Evolutionary conservation across 2,329 filamentous ascomycete genomes (phyloP).

Genomic region (Coleophoma cylindrospora): DNA sequence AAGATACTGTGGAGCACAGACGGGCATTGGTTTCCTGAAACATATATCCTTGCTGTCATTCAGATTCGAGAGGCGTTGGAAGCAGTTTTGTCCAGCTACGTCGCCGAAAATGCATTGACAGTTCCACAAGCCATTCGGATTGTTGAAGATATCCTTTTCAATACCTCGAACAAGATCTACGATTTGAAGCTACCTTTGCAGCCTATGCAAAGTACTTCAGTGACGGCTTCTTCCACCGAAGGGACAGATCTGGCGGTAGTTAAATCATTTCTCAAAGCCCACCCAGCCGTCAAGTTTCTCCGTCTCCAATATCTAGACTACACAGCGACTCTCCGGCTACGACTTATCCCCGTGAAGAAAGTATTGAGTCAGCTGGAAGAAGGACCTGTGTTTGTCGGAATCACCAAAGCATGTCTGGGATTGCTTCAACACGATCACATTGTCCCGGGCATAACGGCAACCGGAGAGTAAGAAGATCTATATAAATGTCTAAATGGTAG

Average conservation of each 20-base stretch:
- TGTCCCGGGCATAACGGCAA: constrained; percentile 47
- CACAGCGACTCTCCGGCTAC: constrained; percentile 61
- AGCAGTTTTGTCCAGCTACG: constrained; percentile 62
- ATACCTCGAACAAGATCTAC: constrained; percentile 74
- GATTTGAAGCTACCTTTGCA: constrained; percentile 45
- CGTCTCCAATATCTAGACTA: constrained; percentile 76
- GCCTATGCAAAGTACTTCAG: constrained; percentile 7
- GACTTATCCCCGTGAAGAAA: constrained; percentile 61
- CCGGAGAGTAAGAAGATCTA: constrained; percentile 41
- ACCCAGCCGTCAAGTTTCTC: constrained; percentile 56
- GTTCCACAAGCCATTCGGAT: constrained; percentile 57
- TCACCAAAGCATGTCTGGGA: constrained; percentile 60
- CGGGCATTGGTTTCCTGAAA: constrained; percentile 75
- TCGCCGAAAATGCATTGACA: constrained; percentile 57
- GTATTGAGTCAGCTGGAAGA: constrained; percentile 40
- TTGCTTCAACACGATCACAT: constrained; percentile 63
- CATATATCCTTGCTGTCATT: constrained; percentile 65
- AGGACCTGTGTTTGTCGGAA: constrained; percentile 41
- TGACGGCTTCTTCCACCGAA: constrained; percentile 16
- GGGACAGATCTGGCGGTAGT: constrained; percentile 20
- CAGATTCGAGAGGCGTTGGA: constrained; percentile 70
- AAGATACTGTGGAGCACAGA: constrained; percentile 81
- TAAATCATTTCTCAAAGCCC: constrained; percentile 39
- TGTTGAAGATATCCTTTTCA: constrained; percentile 66
- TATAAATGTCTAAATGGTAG: not conserved